phyloP scores from a whole-genome alignment of 768 basidiomycete species.

The Lentinus tigrinus region DNA sequence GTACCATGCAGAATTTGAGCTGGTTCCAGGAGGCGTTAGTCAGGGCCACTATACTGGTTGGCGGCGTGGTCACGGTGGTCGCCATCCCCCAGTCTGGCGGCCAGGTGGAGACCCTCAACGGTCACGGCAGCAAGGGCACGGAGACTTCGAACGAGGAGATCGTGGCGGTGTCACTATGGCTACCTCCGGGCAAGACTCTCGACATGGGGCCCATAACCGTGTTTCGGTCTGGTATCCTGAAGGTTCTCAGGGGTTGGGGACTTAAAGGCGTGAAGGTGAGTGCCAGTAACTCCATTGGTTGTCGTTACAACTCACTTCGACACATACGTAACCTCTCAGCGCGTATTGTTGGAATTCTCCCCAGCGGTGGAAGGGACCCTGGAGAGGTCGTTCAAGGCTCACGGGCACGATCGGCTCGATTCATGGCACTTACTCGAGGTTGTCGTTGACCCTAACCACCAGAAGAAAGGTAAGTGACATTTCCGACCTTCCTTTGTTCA shows the following conservation, averaged over 20 bases:
- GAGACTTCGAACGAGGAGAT: slow-evolving; percentile 11
- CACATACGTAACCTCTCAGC: slow-evolving; percentile 2
- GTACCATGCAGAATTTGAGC: slow-evolving; percentile 8
- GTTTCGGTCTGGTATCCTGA: slow-evolving; percentile 13
- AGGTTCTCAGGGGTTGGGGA: slow-evolving; percentile 15
- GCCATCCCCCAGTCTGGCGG: neutral
- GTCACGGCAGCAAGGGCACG: neutral
- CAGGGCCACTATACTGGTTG: slow-evolving; percentile 2
- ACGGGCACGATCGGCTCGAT: slow-evolving; percentile 7
- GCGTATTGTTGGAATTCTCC: slow-evolving; percentile 1
- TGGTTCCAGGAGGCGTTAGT: slow-evolving; percentile 16
- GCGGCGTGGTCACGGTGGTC: slow-evolving; percentile 14
- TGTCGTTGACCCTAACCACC: slow-evolving; percentile 21
- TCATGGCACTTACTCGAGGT: slow-evolving; percentile 20
- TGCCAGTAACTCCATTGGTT: neutral
- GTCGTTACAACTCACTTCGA: slow-evolving; percentile 5
- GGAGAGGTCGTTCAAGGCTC: slow-evolving; percentile 8
- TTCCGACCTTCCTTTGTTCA: neutral
- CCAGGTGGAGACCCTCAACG: no score
- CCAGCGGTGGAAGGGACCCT: slow-evolving; percentile 13
- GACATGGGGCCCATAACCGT: slow-evolving; percentile 8
- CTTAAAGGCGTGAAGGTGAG: slow-evolving; percentile 14
- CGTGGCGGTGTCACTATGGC: slow-evolving; percentile 20
- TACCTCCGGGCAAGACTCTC: slow-evolving; percentile 14
- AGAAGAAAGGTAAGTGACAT: slow-evolving; percentile 10